Conservation (phyloP, 1,284 basidiomycete species). For the Tausonia pullulans region DNA sequence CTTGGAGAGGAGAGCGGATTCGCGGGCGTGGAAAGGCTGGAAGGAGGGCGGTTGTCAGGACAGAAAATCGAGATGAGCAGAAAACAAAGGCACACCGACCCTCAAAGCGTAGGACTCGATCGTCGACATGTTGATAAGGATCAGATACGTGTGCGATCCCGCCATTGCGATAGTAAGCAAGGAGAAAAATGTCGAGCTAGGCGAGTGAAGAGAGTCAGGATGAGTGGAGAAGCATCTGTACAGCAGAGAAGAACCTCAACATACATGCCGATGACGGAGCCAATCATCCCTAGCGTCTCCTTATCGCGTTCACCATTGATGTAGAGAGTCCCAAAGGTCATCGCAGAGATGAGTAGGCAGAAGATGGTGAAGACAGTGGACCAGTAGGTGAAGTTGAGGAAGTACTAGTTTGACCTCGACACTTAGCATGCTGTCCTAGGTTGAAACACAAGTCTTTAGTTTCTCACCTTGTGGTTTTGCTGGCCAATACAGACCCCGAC, state of each 20-base stretch:
- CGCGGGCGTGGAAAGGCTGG: conserved; percentile 41
- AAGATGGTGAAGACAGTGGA: conserved; percentile 47
- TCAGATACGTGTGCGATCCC: conserved; percentile 50
- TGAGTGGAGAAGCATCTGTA: neutral
- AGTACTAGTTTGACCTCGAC: conserved; percentile 41
- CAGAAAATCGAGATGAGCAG: neutral
- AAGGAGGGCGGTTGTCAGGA: neutral
- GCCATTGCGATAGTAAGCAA: conserved; percentile 53
- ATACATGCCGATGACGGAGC: neutral
- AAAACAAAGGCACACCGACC: conserved; percentile 24
- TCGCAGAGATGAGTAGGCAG: conserved; percentile 47
- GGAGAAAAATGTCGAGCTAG: conserved; percentile 41
- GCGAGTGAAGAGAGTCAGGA: conserved; percentile 38
- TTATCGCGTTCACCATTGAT: conserved; percentile 39
- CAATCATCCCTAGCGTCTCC: conserved; percentile 33
- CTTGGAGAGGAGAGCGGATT: neutral
- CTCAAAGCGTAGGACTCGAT: conserved; percentile 57
- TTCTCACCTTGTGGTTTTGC: neutral
- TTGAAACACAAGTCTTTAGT: neutral
- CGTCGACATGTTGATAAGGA: conserved; percentile 57
- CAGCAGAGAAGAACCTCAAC: neutral
- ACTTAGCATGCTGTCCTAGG: neutral
- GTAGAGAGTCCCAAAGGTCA: conserved; percentile 38
- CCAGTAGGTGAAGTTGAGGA: conserved; percentile 58
- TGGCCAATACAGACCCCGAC: neutral